Evolutionary conservation across 2,329 filamentous ascomycete species (phyloP).

Genomic region (Claviceps pusilla): DNA sequence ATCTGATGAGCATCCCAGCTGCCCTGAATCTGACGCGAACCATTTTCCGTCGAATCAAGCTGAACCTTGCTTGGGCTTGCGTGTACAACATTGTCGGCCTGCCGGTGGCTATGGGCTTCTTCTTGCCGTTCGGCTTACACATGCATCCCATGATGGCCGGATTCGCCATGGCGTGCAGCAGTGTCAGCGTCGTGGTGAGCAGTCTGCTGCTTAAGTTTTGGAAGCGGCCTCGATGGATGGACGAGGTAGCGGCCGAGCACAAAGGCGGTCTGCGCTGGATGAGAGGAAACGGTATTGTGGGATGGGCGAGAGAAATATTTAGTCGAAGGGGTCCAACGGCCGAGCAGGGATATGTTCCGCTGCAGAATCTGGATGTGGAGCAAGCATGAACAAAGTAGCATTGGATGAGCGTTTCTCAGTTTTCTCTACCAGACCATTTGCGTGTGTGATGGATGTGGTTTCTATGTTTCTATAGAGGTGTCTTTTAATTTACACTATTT

Average conservation of each 20-base stretch:
- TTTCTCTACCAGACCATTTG: background rate
- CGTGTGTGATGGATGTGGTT: background rate
- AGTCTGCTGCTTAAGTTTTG: constrained; percentile 77
- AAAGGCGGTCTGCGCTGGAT: constrained; percentile 32
- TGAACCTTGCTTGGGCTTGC: constrained; percentile 87
- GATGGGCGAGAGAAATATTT: constrained; percentile 27
- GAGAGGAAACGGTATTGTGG: constrained; percentile 27
- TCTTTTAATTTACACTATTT: background rate
- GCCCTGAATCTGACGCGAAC: constrained; percentile 65
- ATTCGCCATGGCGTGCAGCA: constrained; percentile 82
- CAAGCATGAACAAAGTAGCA: background rate
- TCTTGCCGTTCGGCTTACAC: constrained; percentile 75
- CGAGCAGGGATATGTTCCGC: constrained; percentile 44
- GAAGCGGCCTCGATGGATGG: constrained; percentile 76
- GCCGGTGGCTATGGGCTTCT: constrained; percentile 92
- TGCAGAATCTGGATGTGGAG: constrained; percentile 34
- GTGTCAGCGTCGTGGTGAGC: constrained; percentile 76
- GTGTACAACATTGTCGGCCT: constrained; percentile 83
- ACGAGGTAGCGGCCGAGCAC: constrained; percentile 48
- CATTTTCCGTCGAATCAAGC: constrained; percentile 85
- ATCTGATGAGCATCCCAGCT: constrained; percentile 85
- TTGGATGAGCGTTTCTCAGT: background rate
- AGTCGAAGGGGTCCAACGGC: constrained; percentile 24
- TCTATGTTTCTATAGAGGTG: background rate
- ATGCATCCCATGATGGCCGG: constrained; percentile 90